Base-by-base conservation (phyloP, 768 basidiomycete species). In the Tremella yokohamensis region DNA sequence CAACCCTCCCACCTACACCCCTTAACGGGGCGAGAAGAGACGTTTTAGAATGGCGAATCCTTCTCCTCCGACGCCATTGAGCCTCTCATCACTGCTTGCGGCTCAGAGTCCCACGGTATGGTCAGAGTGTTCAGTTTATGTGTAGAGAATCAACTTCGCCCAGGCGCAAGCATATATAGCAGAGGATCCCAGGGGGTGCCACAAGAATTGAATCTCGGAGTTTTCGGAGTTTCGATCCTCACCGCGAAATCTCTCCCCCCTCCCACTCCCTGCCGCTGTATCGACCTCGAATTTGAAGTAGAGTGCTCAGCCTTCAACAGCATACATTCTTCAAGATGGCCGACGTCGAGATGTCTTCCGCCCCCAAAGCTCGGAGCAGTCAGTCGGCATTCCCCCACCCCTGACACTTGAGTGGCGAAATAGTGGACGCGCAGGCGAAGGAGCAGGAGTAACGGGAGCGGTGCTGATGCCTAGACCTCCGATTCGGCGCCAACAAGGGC, bases 401-500 rank as follows among this genome's bases (percentile, higher is more conserved):
- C 49, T 49, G 6, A 6, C 42, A 40, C 18, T 11, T 40, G 39
- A 11, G 39, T 18, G 11, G 39, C 39, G 39, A 40, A 11, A 18
- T 40, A 11, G 39, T 40, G 12, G 24, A 44, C 18, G 3, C 4
- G 55, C 6, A 26, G 19, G 11, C 38, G 29, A 9, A n/a, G n/a
- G 8, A 39, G 39, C 2, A 19, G 18, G 16, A 1, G 34, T 34
- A 12, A 9, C 1, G 50, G 3, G 20, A 24, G n/a, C 15, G 12
- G 19, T 45, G 55, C 61, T 70, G 54, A 70, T 49, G 2, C 20
- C 8, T 52, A 96, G 92, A 93, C 80, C 78, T 90, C 74, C 87
- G 89, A 75, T 80, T 80, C 78, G 93, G 93, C 72, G 80, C 81
- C 69, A 93, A 91, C 83, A 84, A 86, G 70, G 93, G 93, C 73